Conservation (phyloP, 306 rosid species). For the Gleditsia sinensis region DNA sequence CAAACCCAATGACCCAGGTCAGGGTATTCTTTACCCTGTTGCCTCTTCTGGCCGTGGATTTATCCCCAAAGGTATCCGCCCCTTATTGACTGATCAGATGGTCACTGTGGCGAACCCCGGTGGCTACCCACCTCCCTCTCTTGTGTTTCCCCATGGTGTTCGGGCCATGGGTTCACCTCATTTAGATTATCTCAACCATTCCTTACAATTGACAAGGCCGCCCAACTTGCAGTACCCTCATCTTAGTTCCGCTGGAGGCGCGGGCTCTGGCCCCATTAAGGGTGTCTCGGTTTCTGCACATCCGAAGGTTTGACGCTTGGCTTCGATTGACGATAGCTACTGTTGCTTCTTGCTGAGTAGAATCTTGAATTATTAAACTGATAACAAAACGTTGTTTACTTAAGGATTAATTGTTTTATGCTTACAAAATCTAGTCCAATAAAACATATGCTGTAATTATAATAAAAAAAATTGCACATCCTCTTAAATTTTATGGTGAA, state of each 20-base stretch:
- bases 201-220: constrained; percentile 47
- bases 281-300: constrained; percentile 45
- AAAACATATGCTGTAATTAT: not conserved
- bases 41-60: constrained; percentile 60
- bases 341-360: not conserved
- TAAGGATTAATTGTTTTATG: not conserved
- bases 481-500: not conserved
- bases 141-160: constrained; percentile 41
- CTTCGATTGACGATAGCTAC: not conserved
- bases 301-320: constrained; percentile 45
- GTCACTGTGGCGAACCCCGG: constrained; percentile 48
- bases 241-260: constrained; percentile 24
- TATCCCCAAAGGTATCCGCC: constrained; percentile 37
- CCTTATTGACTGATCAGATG: constrained; percentile 39
- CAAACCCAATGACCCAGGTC: constrained; percentile 38
- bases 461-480: not conserved
- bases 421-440: not conserved
- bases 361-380: not conserved
- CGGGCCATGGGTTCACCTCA: constrained; percentile 43
- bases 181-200: constrained; percentile 45
- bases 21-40: constrained; percentile 55
- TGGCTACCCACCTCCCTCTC: constrained; percentile 46
- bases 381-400: not conserved
- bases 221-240: constrained; percentile 45
- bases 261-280: constrained; percentile 27